Conservation (phyloP, 768 basidiomycete species). For the Agrocybe pediades region DNA sequence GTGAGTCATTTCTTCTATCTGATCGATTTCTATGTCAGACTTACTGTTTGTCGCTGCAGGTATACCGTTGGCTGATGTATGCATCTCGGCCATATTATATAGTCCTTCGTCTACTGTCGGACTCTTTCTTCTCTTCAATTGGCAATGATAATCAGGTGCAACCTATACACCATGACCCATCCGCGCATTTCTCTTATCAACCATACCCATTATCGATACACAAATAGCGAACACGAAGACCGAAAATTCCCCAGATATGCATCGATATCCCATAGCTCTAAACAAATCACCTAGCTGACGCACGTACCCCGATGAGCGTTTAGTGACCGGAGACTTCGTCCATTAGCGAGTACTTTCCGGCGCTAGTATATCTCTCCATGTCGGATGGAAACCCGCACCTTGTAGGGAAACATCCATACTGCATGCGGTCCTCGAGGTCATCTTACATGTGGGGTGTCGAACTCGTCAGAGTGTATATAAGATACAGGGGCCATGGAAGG, state of each 20-base stretch:
- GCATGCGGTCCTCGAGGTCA: not conserved
- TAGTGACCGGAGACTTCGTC: not conserved
- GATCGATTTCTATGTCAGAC: too few relatives aligned
- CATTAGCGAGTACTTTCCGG: not conserved
- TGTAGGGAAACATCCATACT: not conserved
- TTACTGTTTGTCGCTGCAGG: too few relatives aligned
- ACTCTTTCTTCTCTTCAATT: too few relatives aligned
- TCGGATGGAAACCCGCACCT: not conserved
- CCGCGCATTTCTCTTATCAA: not conserved
- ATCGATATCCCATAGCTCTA: not conserved
- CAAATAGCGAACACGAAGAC: not conserved
- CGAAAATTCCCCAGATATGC: not conserved
- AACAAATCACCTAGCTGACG: not conserved
- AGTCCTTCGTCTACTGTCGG: too few relatives aligned
- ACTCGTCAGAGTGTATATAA: not conserved
- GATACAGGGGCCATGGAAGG: not conserved
- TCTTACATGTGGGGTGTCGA: not conserved
- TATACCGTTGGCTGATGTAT: too few relatives aligned
- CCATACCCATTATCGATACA: not conserved
- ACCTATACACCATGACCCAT: too few relatives aligned
- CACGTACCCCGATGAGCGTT: not conserved
- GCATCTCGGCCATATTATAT: too few relatives aligned
- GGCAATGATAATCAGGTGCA: too few relatives aligned
- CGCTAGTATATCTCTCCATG: not conserved
- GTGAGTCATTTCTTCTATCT: too few relatives aligned